Conservation (phyloP, 2,329 filamentous ascomycete genomes). For the Rhinocladiella similis region DNA sequence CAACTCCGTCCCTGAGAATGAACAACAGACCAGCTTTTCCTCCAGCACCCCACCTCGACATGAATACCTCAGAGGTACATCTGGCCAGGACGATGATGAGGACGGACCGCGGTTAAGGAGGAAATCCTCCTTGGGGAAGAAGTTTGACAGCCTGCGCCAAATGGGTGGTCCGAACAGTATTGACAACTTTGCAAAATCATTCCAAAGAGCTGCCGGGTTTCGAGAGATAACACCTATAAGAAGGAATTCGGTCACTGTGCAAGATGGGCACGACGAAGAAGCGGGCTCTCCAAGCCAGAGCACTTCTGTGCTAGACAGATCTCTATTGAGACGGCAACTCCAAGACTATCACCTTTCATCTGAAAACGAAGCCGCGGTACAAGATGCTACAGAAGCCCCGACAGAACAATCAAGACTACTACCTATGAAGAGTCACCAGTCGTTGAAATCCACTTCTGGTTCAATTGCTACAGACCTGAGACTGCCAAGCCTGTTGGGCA, state of each 20-base stretch:
- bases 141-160: conserved; percentile 55
- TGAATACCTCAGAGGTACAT: not conserved
- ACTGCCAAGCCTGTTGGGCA: conserved; percentile 38
- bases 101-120: conserved; percentile 26
- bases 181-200: conserved; percentile 87
- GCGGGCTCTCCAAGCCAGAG: conserved; percentile 32
- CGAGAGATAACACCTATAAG: conserved; percentile 77
- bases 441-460: conserved; percentile 6
- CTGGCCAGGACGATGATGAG: not conserved
- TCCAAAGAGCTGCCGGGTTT: conserved; percentile 87
- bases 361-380: conserved; percentile 29
- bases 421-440: conserved; percentile 11
- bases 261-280: conserved; percentile 53
- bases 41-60: conserved; percentile 17
- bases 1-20: conserved; percentile 31
- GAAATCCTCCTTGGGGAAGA: conserved; percentile 46
- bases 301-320: conserved; percentile 26
- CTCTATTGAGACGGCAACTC: conserved; percentile 33
- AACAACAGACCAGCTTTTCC: conserved; percentile 23
- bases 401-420: conserved; percentile 31
- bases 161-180: conserved; percentile 92
- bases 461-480: conserved; percentile 11
- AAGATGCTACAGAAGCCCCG: conserved; percentile 26
- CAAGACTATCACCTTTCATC: conserved; percentile 23
- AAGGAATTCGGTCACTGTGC: conserved; percentile 70